Percentiles rank a stretch among this genome's conserved stretches.
phyloP scores from a whole-genome alignment of 2,329 filamentous ascomycete species.

The Penicillium hesseltinei region DNA sequence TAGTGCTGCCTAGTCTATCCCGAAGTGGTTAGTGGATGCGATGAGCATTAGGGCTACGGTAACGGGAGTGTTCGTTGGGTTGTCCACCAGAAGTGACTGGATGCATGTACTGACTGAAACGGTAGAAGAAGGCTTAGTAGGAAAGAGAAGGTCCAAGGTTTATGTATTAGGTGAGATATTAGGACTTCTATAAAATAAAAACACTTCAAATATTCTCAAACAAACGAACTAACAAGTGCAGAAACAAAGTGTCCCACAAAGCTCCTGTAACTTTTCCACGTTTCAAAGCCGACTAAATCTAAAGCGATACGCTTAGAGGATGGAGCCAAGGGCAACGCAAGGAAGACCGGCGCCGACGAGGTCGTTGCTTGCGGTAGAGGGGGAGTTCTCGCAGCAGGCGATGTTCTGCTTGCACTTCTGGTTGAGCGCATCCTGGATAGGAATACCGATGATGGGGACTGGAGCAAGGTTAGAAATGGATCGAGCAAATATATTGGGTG shows the following conservation, averaged over 20 bases:
- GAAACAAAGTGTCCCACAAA: slow-evolving; percentile 14
- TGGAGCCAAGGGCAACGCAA: slow-evolving; percentile 38
- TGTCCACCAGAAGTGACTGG: rapidly evolving
- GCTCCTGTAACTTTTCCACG: slow-evolving; percentile 11
- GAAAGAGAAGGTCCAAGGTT: not conserved
- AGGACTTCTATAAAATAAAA: slow-evolving; percentile 8
- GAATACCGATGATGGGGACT: slow-evolving; percentile 28
- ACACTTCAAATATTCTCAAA: slow-evolving; percentile 10
- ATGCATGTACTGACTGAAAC: no score
- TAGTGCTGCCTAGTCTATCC: not conserved
- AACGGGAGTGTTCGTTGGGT: no score
- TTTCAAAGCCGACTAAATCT: not conserved
- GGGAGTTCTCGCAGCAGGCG: slow-evolving; percentile 36
- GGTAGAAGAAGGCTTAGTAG: no score
- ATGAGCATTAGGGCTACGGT: no score
- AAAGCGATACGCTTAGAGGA: slow-evolving; percentile 32
- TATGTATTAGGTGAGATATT: slow-evolving; percentile 20
- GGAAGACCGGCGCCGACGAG: slow-evolving; percentile 34
- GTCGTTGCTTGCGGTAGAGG: slow-evolving; percentile 23
- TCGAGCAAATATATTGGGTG: rapidly evolving
- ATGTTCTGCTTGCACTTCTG: slow-evolving; percentile 41
- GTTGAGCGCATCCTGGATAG: slow-evolving; percentile 31
- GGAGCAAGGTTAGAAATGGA: not conserved
- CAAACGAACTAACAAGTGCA: slow-evolving; percentile 13
- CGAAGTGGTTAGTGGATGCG: not conserved